Conservation (phyloP, 805 yeast species). For the Debaryomyces maramus region DNA sequence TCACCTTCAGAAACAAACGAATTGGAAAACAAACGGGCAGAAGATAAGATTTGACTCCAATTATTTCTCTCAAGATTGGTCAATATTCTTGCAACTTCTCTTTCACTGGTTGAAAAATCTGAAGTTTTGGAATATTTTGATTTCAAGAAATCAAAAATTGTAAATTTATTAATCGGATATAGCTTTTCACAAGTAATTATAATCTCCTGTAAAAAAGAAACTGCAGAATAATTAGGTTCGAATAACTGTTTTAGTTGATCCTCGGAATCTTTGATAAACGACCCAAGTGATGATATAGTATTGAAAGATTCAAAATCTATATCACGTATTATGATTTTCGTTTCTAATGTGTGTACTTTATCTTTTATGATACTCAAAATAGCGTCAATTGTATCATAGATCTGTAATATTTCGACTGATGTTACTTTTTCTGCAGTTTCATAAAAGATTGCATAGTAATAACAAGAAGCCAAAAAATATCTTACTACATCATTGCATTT, state of each 20-base stretch:
- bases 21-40: conserved; percentile 20
- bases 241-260: conserved; percentile 13
- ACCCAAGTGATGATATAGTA: conserved; percentile 8
- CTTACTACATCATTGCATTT: conserved; percentile 15
- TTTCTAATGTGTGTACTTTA: not conserved
- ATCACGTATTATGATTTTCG: too few species aligned
- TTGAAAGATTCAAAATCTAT: not conserved
- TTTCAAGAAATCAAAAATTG: conserved; percentile 28
- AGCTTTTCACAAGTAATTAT: conserved; percentile 32
- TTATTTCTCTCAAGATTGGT: conserved; percentile 23
- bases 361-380: conserved; percentile 15
- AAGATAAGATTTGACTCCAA: conserved; percentile 18
- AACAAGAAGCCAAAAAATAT: conserved; percentile 22
- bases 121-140: conserved; percentile 18
- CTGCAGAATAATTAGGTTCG: not conserved
- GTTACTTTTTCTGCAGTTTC: conserved; percentile 14
- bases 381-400: conserved; percentile 28
- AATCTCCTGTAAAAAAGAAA: conserved; percentile 15
- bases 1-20: conserved; percentile 18
- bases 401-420: conserved; percentile 27
- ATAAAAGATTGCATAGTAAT: conserved; percentile 18
- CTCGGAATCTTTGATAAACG: conserved; percentile 15
- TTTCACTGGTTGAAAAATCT: conserved; percentile 15
- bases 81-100: conserved; percentile 28
- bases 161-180: conserved; percentile 35